These are phyloP conservation scores for Trypanosoma caninum DNA, from an alignment of 208 protist species.

Conservation along the genomic window DNA sequence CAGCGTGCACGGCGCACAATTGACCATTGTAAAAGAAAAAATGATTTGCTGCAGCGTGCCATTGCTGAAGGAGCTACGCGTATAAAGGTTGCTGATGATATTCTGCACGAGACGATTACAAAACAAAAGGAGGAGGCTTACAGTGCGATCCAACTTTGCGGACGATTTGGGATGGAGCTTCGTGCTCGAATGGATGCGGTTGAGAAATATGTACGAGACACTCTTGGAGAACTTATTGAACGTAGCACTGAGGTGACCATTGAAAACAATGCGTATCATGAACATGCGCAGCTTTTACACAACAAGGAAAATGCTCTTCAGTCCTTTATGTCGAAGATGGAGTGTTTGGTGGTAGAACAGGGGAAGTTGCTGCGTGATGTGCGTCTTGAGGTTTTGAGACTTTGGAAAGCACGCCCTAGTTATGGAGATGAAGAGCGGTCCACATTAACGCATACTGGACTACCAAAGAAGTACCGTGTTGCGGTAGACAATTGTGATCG, in stretches of 20 bases:
- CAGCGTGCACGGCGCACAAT: conserved; percentile 32
- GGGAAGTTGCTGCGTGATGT: conserved; percentile 55
- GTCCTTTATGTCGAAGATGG: conserved; percentile 46
- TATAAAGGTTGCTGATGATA: conserved; percentile 61
- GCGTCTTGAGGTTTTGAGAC: conserved; percentile 32
- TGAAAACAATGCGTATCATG: conserved; percentile 41
- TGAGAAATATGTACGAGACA: conserved; percentile 39
- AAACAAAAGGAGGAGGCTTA: conserved; percentile 34
- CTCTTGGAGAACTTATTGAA: conserved; percentile 38
- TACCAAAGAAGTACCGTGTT: conserved; percentile 38
- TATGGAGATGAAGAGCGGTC: conserved; percentile 34
- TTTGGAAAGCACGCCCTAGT: conserved; percentile 31
- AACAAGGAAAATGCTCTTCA: conserved; percentile 44
- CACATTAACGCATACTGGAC: conserved; percentile 24
- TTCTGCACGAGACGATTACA: conserved; percentile 34
- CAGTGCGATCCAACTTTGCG: conserved; percentile 31
- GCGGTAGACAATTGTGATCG: conserved; percentile 48
- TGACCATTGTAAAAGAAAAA: conserved; percentile 24
- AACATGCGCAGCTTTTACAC: conserved; percentile 30
- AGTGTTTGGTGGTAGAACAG: conserved; percentile 49
- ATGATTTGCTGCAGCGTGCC: conserved; percentile 40
- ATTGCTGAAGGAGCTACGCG: conserved; percentile 54
- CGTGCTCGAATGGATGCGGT: conserved; percentile 51
- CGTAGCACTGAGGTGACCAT: conserved; percentile 49
- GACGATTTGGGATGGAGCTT: conserved; percentile 49